Base-by-base conservation (phyloP, 306 rosid species). In the Hippophae gyantsensis region DNA sequence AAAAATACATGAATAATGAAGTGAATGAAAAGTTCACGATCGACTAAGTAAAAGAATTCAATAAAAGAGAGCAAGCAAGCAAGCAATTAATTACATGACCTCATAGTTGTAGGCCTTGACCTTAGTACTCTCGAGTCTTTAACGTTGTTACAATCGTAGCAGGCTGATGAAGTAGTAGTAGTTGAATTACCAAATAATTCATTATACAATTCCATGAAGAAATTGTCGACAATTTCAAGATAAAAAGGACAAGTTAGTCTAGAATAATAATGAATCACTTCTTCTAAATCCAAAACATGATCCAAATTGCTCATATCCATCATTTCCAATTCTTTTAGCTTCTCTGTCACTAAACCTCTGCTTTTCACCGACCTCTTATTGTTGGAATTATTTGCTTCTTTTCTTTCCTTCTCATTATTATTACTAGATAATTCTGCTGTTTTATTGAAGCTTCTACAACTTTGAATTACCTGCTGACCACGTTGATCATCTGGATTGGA, bases 221-320 rank as follows among this genome's bases (percentile, higher is more conserved):
- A 93, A 18, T 53, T 84, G 66, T 93, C 95, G 13, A 93, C 88
- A 44, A 93, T 86, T 43, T 93, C 94, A 38, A 93, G 74, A 68
- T 86, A 93, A 11, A 80, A 82, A 3, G 99, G 95, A 57, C 84
- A 88, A 68, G 86, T 80, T 65, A 88, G 84, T 2, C 82, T 64
- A 60, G 99, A 93, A 56, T 93, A 93, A 65, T 88, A 88, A 74
- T 88, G 84, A 76, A 86, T 87, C 72, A 84, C 76, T 69, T 93
- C 99, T 72, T 88, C 90, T 54, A 93, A 84, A 78, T 88, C 99
- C 76, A 88, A 64, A 8, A 71, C 67, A 76, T 92, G 82, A 66
- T 92, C 94, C 59, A 78, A 84, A 66, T 88, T 80, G 64, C 79
- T 76, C 56, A 63, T 62, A 56, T 90, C 97, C 75, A 85, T 18